phyloP scores from a whole-genome alignment of 1,284 basidiomycete genomes.

The Microbotryomycetes sp. region DNA sequence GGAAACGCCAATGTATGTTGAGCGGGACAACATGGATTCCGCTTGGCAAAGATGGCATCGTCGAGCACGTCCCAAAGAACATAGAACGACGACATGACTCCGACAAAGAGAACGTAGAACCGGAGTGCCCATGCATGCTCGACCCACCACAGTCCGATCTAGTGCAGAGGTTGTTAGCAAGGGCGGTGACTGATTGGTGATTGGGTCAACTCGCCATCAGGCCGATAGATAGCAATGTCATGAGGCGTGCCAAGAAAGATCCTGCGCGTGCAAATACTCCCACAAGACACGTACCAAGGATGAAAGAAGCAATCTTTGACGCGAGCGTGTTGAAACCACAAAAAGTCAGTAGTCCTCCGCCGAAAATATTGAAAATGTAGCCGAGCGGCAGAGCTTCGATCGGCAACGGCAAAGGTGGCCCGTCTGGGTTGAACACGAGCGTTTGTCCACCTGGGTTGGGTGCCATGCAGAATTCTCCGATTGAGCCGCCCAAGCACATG shows the following conservation, averaged over 20 bases:
- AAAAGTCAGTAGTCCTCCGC: constrained; percentile 32
- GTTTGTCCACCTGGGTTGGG: constrained; percentile 20
- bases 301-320: constrained; percentile 33
- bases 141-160: constrained; percentile 6
- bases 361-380: constrained; percentile 30
- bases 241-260: not conserved
- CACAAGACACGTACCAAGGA: not conserved
- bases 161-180: not conserved
- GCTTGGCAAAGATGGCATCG: constrained; percentile 23
- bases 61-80: constrained; percentile 28
- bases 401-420: constrained; percentile 8
- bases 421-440: constrained; percentile 5
- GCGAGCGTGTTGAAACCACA: constrained; percentile 37
- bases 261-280: not conserved
- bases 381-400: constrained; percentile 23
- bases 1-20: not conserved
- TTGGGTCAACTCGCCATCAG: not conserved
- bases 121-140: constrained; percentile 26
- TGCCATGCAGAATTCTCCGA: constrained; percentile 24
- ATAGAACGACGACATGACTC: constrained; percentile 30
- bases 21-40: constrained; percentile 20
- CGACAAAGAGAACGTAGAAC: constrained; percentile 32
- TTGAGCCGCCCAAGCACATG: constrained; percentile 13
- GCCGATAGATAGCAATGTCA: not conserved
- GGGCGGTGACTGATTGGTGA: not conserved